Conservation (phyloP, 257 asterid species). For the Salvia rosmarinus region DNA sequence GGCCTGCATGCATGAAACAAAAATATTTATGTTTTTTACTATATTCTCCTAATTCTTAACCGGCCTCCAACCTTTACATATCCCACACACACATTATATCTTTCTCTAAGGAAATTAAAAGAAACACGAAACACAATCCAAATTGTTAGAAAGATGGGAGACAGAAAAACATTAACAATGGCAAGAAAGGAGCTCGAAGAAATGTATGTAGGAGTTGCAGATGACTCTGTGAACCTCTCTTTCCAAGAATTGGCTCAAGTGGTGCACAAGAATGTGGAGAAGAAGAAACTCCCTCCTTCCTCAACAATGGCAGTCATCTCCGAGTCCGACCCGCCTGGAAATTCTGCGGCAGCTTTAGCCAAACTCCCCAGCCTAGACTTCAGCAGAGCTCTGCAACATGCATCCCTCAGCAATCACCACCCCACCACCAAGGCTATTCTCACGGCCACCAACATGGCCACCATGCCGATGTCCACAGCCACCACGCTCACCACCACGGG, state of each 20-base stretch:
- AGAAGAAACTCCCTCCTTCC: conserved; percentile 30
- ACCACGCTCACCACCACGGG: background rate
- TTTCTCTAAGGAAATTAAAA: background rate
- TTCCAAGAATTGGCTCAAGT: conserved; percentile 71
- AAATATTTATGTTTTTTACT: background rate
- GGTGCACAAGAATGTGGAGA: conserved; percentile 25
- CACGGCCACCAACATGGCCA: background rate
- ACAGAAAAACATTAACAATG: conserved; percentile 45
- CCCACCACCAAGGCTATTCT: conserved; percentile 26
- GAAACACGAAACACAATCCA: background rate
- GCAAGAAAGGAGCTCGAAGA: conserved; percentile 71
- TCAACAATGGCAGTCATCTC: conserved; percentile 28
- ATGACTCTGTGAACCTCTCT: conserved; percentile 85
- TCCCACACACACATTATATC: background rate
- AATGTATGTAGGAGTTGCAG: conserved; percentile 69
- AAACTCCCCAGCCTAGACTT: conserved; percentile 77
- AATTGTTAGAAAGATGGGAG: conserved; percentile 47
- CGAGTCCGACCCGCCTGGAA: conserved; percentile 18
- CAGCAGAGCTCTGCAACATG: conserved; percentile 47
- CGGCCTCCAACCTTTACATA: conserved; percentile 36
- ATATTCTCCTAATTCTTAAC: conserved; percentile 12
- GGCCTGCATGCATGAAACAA: conserved; percentile 23
- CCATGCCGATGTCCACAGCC: conserved; percentile 13
- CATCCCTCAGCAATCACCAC: conserved; percentile 34
- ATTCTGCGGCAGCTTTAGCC: conserved; percentile 27